A percentile compares a stretch with the other conserved stretches of the same genome.
Evolutionary conservation across 306 rosid genomes (phyloP).

Genomic region (Lotus japonicus): DNA sequence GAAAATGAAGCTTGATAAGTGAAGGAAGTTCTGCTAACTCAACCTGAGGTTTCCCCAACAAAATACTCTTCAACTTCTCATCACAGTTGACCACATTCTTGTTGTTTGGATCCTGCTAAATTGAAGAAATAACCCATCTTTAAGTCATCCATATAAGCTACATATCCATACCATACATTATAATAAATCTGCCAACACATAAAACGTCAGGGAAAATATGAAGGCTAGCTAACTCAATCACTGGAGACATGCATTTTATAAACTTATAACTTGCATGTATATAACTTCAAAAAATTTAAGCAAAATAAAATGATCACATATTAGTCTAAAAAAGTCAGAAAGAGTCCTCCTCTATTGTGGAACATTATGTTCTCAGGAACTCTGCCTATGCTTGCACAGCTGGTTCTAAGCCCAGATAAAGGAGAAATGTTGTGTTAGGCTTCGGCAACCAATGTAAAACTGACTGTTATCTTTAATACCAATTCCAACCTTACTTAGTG

Average conservation of each 20-base stretch:
- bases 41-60: conserved; percentile 70
- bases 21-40: conserved; percentile 84
- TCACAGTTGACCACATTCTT: conserved; percentile 86
- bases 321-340: neutral
- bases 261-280: neutral
- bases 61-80: conserved; percentile 59
- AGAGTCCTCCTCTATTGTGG: neutral
- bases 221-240: neutral
- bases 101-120: conserved; percentile 67
- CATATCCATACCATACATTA: neutral
- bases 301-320: neutral
- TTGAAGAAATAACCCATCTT: conserved; percentile 14
- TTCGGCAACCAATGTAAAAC: too few relatives aligned
- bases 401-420: too few relatives aligned
- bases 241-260: neutral
- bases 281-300: neutral
- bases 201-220: neutral
- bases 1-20: conserved; percentile 83
- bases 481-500: too few relatives aligned
- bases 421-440: too few relatives aligned
- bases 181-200: neutral
- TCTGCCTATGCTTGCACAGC: too few relatives aligned
- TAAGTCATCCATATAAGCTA: neutral
- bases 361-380: neutral
- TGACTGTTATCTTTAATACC: too few relatives aligned